These are phyloP conservation scores for Hsuehochloa calcarea DNA, from an alignment of 176 grass and related monocot species.

Conservation along the genomic window DNA sequence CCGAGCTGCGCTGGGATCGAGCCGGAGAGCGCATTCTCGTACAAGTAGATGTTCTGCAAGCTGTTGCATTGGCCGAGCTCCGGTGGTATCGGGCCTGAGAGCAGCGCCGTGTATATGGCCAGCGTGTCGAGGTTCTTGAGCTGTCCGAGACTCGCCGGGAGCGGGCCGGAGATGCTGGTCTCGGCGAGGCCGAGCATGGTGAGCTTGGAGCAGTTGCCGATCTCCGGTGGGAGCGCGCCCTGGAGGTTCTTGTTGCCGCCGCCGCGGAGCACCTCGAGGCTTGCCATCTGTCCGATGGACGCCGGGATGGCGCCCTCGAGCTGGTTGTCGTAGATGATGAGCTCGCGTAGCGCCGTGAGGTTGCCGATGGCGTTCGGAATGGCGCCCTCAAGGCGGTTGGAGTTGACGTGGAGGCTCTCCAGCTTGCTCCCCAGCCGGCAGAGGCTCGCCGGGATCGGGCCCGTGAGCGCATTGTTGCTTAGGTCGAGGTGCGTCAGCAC, in stretches of 20 bases:
- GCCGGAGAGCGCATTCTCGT: conserved; percentile 71
- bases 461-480: conserved; percentile 72
- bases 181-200: conserved; percentile 73
- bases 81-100: conserved; percentile 67
- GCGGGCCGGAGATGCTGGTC: conserved; percentile 65
- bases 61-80: conserved; percentile 62
- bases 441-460: conserved; percentile 48
- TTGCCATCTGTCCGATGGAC: conserved; percentile 43
- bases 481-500: conserved; percentile 62
- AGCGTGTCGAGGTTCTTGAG: conserved; percentile 69
- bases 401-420: conserved; percentile 52
- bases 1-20: conserved; percentile 71
- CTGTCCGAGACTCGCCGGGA: conserved; percentile 51
- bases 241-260: conserved; percentile 81
- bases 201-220: conserved; percentile 60
- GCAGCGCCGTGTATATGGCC: conserved; percentile 67
- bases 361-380: conserved; percentile 59
- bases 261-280: conserved; percentile 54
- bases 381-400: conserved; percentile 65
- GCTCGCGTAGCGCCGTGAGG: conserved; percentile 50
- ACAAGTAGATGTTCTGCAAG: conserved; percentile 70
- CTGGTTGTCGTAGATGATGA: conserved; percentile 85
- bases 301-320: conserved; percentile 65
- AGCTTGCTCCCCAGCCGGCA: conserved; percentile 71
- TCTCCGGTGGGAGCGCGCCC: conserved; percentile 57